phyloP scores from a whole-genome alignment of 768 basidiomycete genomes.

The Leucocoprinus leucothites region DNA sequence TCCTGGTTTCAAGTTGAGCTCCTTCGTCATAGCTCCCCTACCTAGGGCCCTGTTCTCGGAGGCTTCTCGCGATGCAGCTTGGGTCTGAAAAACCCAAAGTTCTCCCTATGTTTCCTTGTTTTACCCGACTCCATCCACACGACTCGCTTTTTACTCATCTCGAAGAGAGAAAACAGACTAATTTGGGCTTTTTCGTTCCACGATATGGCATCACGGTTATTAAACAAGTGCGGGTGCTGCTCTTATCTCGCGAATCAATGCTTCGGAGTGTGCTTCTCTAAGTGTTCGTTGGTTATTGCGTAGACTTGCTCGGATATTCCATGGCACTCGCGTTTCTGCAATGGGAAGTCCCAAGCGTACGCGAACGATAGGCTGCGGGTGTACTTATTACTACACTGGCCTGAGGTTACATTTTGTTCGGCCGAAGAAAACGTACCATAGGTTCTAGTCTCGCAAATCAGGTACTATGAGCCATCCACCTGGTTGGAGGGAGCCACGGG shows the following conservation, averaged over 20 bases:
- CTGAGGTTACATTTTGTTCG: background rate
- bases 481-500: too few relatives aligned
- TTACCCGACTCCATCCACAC: background rate
- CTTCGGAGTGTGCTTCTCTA: too few relatives aligned
- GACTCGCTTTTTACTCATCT: background rate
- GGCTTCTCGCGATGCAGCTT: background rate
- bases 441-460: constrained; percentile 1
- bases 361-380: background rate
- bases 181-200: background rate
- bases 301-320: background rate
- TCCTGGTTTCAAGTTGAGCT: background rate
- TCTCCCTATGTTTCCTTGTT: background rate
- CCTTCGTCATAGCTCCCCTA: background rate
- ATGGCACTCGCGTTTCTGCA: background rate
- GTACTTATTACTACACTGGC: background rate
- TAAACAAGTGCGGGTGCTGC: background rate
- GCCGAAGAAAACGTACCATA: background rate
- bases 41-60: background rate
- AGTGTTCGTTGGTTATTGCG: background rate
- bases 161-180: too few relatives aligned
- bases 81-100: background rate
- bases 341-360: background rate
- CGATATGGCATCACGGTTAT: background rate
- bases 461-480: background rate
- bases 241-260: too few relatives aligned